Percentiles rank a stretch among this genome's conserved stretches.
These are phyloP conservation scores for Coriaria nepalensis DNA, from an alignment of 306 rosid genomes.

Conservation along the genomic window DNA sequence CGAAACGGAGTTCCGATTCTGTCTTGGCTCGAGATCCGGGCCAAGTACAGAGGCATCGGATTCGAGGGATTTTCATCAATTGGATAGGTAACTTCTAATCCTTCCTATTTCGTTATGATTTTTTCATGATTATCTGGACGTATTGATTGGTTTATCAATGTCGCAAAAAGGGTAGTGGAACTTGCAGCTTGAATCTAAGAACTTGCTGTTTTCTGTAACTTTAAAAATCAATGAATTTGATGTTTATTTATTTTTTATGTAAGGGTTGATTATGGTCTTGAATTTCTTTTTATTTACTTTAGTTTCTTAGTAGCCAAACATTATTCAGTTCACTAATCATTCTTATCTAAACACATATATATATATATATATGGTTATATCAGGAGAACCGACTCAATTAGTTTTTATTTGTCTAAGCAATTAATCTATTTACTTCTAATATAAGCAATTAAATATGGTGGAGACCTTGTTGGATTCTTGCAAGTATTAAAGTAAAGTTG, in stretches of 20 bases:
- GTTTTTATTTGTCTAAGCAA: too few species aligned
- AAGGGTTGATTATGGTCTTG: background rate
- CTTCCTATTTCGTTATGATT: background rate
- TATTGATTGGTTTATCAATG: background rate
- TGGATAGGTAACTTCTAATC: constrained; percentile 22
- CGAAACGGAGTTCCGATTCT: constrained; percentile 19
- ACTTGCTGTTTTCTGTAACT: background rate
- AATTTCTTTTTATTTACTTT: background rate
- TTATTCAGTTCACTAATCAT: background rate
- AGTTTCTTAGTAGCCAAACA: background rate
- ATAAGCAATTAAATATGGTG: too few species aligned
- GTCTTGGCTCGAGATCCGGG: constrained; percentile 99
- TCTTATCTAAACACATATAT: too few species aligned
- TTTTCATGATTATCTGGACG: background rate
- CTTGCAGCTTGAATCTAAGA: too few species aligned
- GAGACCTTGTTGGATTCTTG: too few species aligned
- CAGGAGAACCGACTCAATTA: too few species aligned
- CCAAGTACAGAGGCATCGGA: constrained; percentile 54
- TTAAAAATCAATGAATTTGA: too few species aligned
- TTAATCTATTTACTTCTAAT: too few species aligned
- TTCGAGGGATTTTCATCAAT: constrained; percentile 14
- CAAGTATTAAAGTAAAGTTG: too few species aligned
- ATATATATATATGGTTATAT: too few species aligned
- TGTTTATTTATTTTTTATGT: too few species aligned
- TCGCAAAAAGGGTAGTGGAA: too few species aligned